Evolutionary conservation across 148 eudicot genomes (phyloP).

Genomic region (Nyssa sinensis): DNA sequence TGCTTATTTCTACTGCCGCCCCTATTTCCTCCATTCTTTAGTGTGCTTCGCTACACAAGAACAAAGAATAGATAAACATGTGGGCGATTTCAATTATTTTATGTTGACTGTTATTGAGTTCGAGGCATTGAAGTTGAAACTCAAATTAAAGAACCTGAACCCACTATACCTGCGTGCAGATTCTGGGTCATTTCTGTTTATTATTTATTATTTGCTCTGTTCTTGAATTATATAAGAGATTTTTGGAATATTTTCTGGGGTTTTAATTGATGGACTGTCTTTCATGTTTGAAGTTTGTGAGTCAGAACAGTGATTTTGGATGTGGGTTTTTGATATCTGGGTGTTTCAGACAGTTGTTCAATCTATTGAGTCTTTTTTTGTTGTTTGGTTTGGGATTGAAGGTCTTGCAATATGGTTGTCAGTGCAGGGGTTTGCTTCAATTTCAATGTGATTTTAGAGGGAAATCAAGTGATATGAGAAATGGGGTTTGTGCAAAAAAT

Average conservation of each 20-base stretch:
- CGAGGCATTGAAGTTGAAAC: not conserved
- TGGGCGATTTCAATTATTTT: not conserved
- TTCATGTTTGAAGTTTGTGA: constrained; percentile 41
- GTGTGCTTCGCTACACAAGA: too few species aligned
- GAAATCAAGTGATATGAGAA: constrained; percentile 29
- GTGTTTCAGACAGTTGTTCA: constrained; percentile 35
- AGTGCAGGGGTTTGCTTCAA: constrained; percentile 22
- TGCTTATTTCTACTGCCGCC: not conserved
- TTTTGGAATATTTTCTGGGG: constrained; percentile 27
- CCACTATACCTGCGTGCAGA: constrained; percentile 17
- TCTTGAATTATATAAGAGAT: constrained; percentile 35
- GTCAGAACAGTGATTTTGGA: constrained; percentile 42
- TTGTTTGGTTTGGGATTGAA: constrained; percentile 42
- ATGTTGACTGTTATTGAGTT: not conserved
- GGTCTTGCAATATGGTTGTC: constrained; percentile 31
- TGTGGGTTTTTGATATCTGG: constrained; percentile 52
- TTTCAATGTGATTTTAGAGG: constrained; percentile 26
- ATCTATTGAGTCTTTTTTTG: constrained; percentile 34
- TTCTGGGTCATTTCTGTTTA: constrained; percentile 31
- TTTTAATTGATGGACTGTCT: constrained; percentile 51
- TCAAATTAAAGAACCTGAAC: not conserved
- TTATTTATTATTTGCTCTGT: constrained; percentile 34
- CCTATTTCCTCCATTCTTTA: not conserved
- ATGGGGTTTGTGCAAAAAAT: constrained; percentile 27
- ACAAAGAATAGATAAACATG: too few species aligned